A percentile compares a stretch with the other conserved stretches of the same genome.
Evolutionary conservation across 768 basidiomycete genomes (phyloP).

Genomic region (Chalciporus chontae): DNA sequence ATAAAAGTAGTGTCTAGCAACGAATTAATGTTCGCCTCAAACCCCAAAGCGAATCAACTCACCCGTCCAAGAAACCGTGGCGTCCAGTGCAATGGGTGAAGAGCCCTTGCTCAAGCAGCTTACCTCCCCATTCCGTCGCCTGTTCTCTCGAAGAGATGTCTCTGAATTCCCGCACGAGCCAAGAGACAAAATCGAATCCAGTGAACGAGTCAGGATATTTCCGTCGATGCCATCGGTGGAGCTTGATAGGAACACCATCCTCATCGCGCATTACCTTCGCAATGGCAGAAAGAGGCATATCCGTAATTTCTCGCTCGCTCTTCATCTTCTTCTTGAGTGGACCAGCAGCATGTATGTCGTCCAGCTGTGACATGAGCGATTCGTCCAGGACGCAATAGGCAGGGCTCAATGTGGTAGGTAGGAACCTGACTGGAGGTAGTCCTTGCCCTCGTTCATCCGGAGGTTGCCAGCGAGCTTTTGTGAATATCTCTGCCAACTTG

Average conservation of each 20-base stretch:
- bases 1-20: constrained; percentile 81
- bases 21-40: constrained; percentile 3
- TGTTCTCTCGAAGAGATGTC: constrained; percentile 83
- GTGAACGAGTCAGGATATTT: constrained; percentile 82
- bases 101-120: constrained; percentile 74
- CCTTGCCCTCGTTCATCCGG: constrained; percentile 39
- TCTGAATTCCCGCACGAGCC: constrained; percentile 88
- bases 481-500: constrained; percentile 85
- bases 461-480: constrained; percentile 75
- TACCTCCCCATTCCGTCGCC: constrained; percentile 74
- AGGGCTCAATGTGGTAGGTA: constrained; percentile 84
- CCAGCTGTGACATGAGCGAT: constrained; percentile 72
- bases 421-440: constrained; percentile 64
- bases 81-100: constrained; percentile 78
- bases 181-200: constrained; percentile 85
- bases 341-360: constrained; percentile 71
- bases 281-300: constrained; percentile 59
- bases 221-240: constrained; percentile 76
- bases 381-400: constrained; percentile 78
- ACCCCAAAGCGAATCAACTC: constrained; percentile 21
- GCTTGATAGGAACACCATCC: constrained; percentile 78
- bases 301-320: constrained; percentile 68
- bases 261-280: constrained; percentile 86
- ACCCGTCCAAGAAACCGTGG: constrained; percentile 90
- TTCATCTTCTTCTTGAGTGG: constrained; percentile 78